Base-by-base conservation (phyloP, 495 filamentous ascomycete species). In the Neurospora terricola region DNA sequence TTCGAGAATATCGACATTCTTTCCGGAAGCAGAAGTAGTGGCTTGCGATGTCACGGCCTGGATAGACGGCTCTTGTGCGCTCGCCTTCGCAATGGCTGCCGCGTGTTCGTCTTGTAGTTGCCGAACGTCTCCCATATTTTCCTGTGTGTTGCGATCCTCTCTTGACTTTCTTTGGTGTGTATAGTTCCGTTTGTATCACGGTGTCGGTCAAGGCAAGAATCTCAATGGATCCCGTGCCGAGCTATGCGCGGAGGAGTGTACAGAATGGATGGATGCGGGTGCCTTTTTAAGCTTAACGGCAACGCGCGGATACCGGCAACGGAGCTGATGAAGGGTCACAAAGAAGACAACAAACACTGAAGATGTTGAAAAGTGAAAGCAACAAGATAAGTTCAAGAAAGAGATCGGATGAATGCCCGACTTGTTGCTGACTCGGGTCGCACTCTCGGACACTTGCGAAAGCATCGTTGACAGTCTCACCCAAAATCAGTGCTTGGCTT, bases 1-100 rank as follows among this genome's bases (percentile, higher is more conserved):
- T 12, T 77, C 71, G 21, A 81, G 75, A 27, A 76, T 76, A 23
- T 71, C 27, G 39, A 72, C 43, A 62, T 16, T 34, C 14, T 62
- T 62, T 54, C 45, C 45, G 11, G 45, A 54, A 54, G 45, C 45
- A 62, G 54, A 62, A 34, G 54, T 62, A 1, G 54, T 62, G 7
- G 54, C 54, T 62, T 62, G 54, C 54, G 12, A 62, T 30, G 54
- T 34, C 54, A 62, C 23, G 43, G 73, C 40, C 48, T 45, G 69
- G 12, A 43, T 21, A 36, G 36, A 14, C 12, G 14, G 68, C 70
- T 70, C 43, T 37, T 34, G 68, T 38, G 23, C 72, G 36, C 42
- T 43, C 30, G 40, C 66, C 66, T 69, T 23, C 34, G 72, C 69
- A 12, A 70, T 37, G 21, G 40, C 48, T 30, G 72, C 62, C 54